Evolutionary conservation across 2,329 filamentous ascomycete genomes (phyloP).

Genomic region (Magnaporthiopsis poae): DNA sequence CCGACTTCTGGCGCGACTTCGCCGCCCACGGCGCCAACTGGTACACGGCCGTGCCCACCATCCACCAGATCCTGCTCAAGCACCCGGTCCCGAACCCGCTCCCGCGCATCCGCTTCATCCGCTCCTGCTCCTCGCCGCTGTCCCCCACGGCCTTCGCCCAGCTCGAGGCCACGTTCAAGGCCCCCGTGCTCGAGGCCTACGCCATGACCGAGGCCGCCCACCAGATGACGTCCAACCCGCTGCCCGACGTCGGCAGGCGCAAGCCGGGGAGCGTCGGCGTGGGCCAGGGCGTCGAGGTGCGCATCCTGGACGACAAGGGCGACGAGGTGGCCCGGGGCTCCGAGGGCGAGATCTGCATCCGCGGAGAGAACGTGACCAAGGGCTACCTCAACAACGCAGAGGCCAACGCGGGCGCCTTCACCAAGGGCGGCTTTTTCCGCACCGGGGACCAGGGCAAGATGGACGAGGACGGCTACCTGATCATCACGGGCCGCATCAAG

Average conservation of each 20-base stretch:
- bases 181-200: conserved; percentile 79
- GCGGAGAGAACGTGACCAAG: conserved; percentile 71
- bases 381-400: conserved; percentile 76
- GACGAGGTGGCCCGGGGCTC: conserved; percentile 57
- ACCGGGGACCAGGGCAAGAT: conserved; percentile 78
- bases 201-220: conserved; percentile 88
- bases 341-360: conserved; percentile 75
- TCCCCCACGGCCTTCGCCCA: conserved; percentile 73
- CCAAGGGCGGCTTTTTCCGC: conserved; percentile 69
- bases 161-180: conserved; percentile 63
- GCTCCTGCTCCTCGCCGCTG: conserved; percentile 76
- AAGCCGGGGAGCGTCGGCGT: conserved; percentile 75
- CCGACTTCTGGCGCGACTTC: conserved; percentile 75
- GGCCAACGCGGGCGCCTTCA: conserved; percentile 67
- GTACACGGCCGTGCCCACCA: conserved; percentile 89
- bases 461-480: conserved; percentile 70
- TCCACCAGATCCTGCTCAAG: conserved; percentile 80
- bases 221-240: conserved; percentile 70
- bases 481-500: conserved; percentile 87
- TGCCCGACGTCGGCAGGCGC: conserved; percentile 57
- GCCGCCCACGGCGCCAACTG: conserved; percentile 66
- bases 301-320: conserved; percentile 62
- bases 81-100: conserved; percentile 57
- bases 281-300: conserved; percentile 73
- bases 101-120: conserved; percentile 72